Evolutionary conservation across 805 yeast genomes (phyloP), one percentile per base, ranked within the genome.

Genomic region (Cyberlindnera maritima): DNA sequence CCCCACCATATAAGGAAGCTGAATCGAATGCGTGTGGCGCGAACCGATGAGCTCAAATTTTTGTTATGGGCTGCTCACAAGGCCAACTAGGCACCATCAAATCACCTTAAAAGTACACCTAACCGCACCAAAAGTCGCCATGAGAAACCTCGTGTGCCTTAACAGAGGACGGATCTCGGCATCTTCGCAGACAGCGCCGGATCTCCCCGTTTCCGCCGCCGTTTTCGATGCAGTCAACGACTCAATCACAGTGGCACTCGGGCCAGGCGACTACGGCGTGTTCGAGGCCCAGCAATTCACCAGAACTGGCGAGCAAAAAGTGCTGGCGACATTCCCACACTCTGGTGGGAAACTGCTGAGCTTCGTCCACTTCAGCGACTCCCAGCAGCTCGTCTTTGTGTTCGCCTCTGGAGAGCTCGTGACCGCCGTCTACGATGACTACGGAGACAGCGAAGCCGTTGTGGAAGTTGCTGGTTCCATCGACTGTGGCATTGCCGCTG

Each of bases 381-480:
- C 73, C n/a, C 72, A 72, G 23, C 85, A 83, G 55, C 66, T 86
- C 36, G 75, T 88, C 1, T 76, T 88, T 42, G 80, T 89, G 1
- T 76, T 88, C 50, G 68, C 70, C 41, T 78, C 79, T 51, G 98
- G 98, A 54, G 96, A 90, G 60, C 79, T 92, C 11, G 62, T 77
- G 35, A 71, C 79, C 11, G 86, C 87, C 3, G 76, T 80, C 19
- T 83, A 85, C 60, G 88, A 82, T 54, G 59, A 72, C 0, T 53
- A 42, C 12, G 60, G 60, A 8, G 63, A 59, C 11, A 51, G 56
- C 5, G 79, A 77, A 50, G 75, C 77, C 13, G 52, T 63, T 2
- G 73, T 83, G 18, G 90, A 85, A 55, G 83, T 90, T 39, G 91
- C 85, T 10, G 98, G 97, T 0, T 77, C 88, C 18, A 81, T 92